phyloP scores from a whole-genome alignment of 495 filamentous ascomycete species.

The Penicillium samsonianum region DNA sequence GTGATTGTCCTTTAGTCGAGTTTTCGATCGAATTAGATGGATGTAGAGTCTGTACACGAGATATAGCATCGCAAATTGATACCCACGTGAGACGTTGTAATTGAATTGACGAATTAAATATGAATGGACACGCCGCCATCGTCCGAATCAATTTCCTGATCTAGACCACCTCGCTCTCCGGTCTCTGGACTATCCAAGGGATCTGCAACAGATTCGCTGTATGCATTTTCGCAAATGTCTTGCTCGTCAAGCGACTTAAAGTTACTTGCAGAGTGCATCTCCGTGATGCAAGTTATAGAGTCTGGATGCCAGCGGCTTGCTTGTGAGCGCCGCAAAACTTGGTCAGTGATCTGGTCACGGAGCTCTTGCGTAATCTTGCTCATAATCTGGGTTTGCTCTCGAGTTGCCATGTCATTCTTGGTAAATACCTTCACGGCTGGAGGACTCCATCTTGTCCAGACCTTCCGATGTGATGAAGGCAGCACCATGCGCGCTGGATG shows the following conservation, averaged over 20 bases:
- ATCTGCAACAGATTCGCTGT: neutral
- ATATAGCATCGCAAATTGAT: too few species aligned
- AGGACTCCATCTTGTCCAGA: constrained; percentile 28
- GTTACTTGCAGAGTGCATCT: neutral
- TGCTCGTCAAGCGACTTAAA: neutral
- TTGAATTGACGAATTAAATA: too few species aligned
- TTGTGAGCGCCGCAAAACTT: constrained; percentile 20
- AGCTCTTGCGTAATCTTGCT: constrained; percentile 25
- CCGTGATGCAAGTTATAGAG: constrained; percentile 13
- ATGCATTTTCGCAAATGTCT: neutral
- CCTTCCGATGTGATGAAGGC: constrained; percentile 23
- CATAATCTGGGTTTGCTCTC: constrained; percentile 21
- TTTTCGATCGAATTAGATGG: too few species aligned
- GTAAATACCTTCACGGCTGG: constrained; percentile 14
- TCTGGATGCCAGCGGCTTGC: constrained; percentile 26
- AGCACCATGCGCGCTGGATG: constrained; percentile 28
- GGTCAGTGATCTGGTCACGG: constrained; percentile 15
- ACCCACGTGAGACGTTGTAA: too few species aligned
- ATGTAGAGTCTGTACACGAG: too few species aligned
- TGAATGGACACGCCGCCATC: constrained; percentile 5
- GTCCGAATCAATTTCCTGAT: constrained; percentile 8
- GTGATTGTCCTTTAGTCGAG: too few species aligned
- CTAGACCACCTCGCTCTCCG: neutral
- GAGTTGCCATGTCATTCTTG: constrained; percentile 12
- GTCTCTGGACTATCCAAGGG: neutral